A percentile compares a stretch with the other conserved stretches of the same genome.
Conservation (phyloP, 495 filamentous ascomycete species). For the Massariosphaeria phaeospora region DNA sequence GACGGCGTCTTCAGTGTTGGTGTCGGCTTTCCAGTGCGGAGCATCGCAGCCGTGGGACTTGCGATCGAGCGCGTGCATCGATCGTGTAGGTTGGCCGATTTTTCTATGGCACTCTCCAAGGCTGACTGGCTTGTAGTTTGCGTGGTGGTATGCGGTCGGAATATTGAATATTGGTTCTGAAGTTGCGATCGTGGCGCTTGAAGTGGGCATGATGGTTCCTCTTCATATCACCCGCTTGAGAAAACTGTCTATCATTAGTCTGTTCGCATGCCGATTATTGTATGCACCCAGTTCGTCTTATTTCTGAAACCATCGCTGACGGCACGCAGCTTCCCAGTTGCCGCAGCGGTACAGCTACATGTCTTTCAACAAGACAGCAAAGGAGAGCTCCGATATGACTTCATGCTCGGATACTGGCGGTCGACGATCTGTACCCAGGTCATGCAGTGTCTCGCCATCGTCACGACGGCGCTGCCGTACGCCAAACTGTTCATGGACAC, state of each 20-base stretch:
- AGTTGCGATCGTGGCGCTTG: background rate
- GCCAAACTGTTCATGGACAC: background rate
- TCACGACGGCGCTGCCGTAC: background rate
- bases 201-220: background rate
- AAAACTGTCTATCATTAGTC: background rate
- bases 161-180: background rate
- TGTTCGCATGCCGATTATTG: background rate
- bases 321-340: background rate
- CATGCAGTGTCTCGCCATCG: background rate
- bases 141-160: background rate
- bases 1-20: background rate
- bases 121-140: too few species aligned
- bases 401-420: background rate
- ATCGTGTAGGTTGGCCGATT: background rate
- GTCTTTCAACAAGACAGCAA: background rate
- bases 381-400: background rate
- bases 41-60: background rate
- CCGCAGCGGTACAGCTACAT: background rate
- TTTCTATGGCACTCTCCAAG: background rate
- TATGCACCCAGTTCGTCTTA: background rate
- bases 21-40: background rate
- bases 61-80: background rate
- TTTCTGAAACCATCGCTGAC: background rate
- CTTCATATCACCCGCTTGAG: background rate
- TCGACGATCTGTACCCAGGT: background rate